Percentiles rank a stretch among this genome's conserved stretches.
phyloP scores from a whole-genome alignment of 106 monocot genomes.

The Phalaenopsis equestris region DNA sequence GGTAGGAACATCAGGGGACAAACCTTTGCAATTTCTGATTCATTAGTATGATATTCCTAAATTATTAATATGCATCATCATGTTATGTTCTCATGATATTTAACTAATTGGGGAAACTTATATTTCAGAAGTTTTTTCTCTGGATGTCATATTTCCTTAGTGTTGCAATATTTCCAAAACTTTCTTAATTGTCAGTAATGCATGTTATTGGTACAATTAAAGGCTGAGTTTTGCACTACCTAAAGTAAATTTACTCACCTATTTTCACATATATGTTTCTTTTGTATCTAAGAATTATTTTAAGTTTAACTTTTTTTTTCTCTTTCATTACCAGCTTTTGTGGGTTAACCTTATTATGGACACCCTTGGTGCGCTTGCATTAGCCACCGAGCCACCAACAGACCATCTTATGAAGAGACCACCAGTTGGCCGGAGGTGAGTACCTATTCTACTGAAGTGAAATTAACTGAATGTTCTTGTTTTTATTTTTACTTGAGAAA shows the following conservation, averaged over 20 bases:
- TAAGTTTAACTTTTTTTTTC: background rate
- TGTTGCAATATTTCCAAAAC: background rate
- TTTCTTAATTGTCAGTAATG: background rate
- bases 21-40: background rate
- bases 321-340: slow-evolving; percentile 49
- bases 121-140: too few relatives aligned
- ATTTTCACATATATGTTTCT: background rate
- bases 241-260: background rate
- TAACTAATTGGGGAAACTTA: too few relatives aligned
- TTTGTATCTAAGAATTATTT: background rate
- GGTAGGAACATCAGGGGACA: slow-evolving; percentile 27
- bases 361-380: slow-evolving; percentile 87
- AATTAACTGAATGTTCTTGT: background rate
- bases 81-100: too few relatives aligned
- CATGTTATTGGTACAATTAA: background rate
- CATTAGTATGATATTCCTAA: background rate
- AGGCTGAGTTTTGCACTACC: background rate
- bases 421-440: slow-evolving; percentile 85
- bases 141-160: too few relatives aligned
- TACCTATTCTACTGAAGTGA: background rate
- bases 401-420: slow-evolving; percentile 67
- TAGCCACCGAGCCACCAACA: slow-evolving; percentile 87
- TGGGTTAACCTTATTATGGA: slow-evolving; percentile 98
- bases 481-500: too few relatives aligned
- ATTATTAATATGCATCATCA: background rate